Evolutionary conservation across 2,329 filamentous ascomycete species (phyloP), one percentile per base, ranked within the genome.

Genomic region (Fusarium sp.): DNA sequence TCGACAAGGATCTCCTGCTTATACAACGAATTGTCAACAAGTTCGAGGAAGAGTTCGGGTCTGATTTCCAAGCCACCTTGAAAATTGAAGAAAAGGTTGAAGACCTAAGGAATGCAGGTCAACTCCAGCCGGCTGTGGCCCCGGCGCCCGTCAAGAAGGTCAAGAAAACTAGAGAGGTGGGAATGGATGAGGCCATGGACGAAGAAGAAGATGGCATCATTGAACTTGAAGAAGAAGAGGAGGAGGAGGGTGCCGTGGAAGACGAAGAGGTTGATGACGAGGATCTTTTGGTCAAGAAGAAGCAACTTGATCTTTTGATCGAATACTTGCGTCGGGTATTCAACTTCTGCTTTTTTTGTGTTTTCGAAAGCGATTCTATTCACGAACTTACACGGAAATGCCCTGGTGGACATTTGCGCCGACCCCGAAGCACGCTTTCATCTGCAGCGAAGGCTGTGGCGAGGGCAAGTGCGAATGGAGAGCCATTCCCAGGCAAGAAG

Each of bases 311-410:
- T 80, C 84, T 99, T 35, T 86, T 97, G 78, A 96, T 98, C 52
- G 96, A 99, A 80, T 99, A 99, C 77, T 86, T 99, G 61, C 93
- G 96, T 51, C 90, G 96, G 17, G 96, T 99, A 51, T 97, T 96
- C 85, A 97, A 96, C 80, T 98, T 99, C 81, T 99, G 96, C 83
- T 97, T 99, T 84, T 99, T 98, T 83, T 99, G 96, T 78, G 96
- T 99, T 7, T 98, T 99, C 72, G 96, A 99, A 80, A 96, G 94
- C 75, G 96, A 99, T 78, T 98, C 95, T 0, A 90, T 98, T 21
- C 96, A 99, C 75, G 96, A 99, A 80, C 84, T 99, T 69, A 94
- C 93, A 39, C 90, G 96, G 61, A 98, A 99, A 80, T 99, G 96
- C 73, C 94, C 96, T 25, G 96, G 96, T 40, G 96, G 96, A n/a